Evolutionary conservation across 176 grass and related monocot genomes (phyloP), one percentile per base, ranked within the genome.

Genomic region (Paspalum vaginatum): DNA sequence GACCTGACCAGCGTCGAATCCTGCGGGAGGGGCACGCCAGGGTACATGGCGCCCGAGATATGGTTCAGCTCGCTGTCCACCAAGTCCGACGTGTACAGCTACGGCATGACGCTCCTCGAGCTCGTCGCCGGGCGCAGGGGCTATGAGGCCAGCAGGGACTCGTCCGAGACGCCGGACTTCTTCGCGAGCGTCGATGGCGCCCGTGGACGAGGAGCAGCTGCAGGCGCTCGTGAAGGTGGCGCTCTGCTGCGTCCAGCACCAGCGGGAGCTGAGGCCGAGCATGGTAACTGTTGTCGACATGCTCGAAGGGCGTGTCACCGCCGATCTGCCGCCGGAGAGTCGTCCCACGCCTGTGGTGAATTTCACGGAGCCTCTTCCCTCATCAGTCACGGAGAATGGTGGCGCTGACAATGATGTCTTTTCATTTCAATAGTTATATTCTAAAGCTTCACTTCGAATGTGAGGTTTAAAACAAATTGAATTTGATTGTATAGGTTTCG

Each of bases 41-140:
- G 91, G 7, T 91, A 94, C 83, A 43, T 88, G 40, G 68, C 92
- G 11, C 92, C 83, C 4, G 92, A 94, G 86, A 84, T 87, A 72
- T 78, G 88, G 7, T 57, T 89, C 47, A 79, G 26, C 62, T 85
- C 71, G 16, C 67, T 95, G 16, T 92, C 93, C 0, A 55, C 78
- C 25, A 89, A 88, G 68, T 89, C 88, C 8, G 90, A 92, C 73
- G 90, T 92, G 18, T 92, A 88, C 62, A 92, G 90, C 82, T 92
- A 82, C 10, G 90, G 12, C 40, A 85, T 91, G 84, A 87, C 86
- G 61, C 84, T 89, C 26, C 60, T 89, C 11, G 92, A 94, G 78
- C 63, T 94, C 24, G 42, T 91, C 38, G 72, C 57, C 68, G 92
- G 89, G 4, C 77, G 92, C 14, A 79, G 83, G 49, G 79, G 78